Conservation (phyloP, 1,139 yeast genomes). For the Barnettozyma hawaiiensis region DNA sequence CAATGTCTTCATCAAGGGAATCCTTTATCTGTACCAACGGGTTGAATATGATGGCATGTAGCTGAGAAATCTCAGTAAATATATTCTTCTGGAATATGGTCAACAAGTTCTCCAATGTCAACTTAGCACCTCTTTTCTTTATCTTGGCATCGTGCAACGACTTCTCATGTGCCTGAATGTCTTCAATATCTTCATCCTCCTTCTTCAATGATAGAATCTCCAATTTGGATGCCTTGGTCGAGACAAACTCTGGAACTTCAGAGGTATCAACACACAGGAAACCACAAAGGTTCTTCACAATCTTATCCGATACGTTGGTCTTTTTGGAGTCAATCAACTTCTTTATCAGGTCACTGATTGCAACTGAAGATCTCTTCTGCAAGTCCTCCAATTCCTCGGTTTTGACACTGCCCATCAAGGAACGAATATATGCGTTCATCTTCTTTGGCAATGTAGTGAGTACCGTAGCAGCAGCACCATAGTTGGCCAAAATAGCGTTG, state of each 20-base stretch:
- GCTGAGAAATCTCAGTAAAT: slow-evolving; percentile 61
- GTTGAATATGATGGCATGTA: slow-evolving; percentile 61
- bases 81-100: slow-evolving; percentile 46
- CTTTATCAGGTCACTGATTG: slow-evolving; percentile 60
- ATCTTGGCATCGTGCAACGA: slow-evolving; percentile 69
- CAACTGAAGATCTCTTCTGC: slow-evolving; percentile 65
- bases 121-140: slow-evolving; percentile 78
- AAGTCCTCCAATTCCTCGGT: slow-evolving; percentile 61
- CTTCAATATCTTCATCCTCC: slow-evolving; percentile 69
- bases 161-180: slow-evolving; percentile 59
- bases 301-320: slow-evolving; percentile 74
- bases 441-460: slow-evolving; percentile 66
- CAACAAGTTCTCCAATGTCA: slow-evolving; percentile 57
- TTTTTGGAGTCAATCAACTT: slow-evolving; percentile 55
- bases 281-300: slow-evolving; percentile 85
- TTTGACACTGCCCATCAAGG: slow-evolving; percentile 91
- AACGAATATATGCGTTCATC: slow-evolving; percentile 80
- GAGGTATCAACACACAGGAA: slow-evolving; percentile 93
- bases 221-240: slow-evolving; percentile 52
- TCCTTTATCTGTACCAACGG: slow-evolving; percentile 44
- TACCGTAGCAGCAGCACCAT: slow-evolving; percentile 68
- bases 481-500: slow-evolving; percentile 62
- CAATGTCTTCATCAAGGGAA: slow-evolving; percentile 29
- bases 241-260: slow-evolving; percentile 89
- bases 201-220: slow-evolving; percentile 69